phyloP scores from a whole-genome alignment of 2,329 filamentous ascomycete genomes.

The Alternaria brassicae region DNA sequence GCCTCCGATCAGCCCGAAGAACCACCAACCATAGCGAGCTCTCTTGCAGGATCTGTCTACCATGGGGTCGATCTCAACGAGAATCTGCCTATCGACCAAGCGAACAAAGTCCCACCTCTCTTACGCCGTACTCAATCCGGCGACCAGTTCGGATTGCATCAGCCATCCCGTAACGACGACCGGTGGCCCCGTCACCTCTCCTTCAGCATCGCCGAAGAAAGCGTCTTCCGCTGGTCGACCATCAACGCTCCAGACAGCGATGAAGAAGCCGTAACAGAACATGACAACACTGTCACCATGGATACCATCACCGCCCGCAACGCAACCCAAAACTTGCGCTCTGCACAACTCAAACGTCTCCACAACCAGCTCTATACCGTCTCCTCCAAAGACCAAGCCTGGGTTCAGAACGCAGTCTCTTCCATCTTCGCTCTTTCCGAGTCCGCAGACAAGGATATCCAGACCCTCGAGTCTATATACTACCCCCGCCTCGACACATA shows the following conservation, averaged over 20 bases:
- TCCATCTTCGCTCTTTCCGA: constrained; percentile 67
- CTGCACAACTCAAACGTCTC: constrained; percentile 60
- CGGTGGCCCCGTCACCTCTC: constrained; percentile 76
- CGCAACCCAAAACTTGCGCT: constrained; percentile 37
- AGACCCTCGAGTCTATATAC: constrained; percentile 73
- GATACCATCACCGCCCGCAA: constrained; percentile 28
- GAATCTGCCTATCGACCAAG: constrained; percentile 53
- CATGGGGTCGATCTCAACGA: constrained; percentile 64
- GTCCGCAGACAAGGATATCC: constrained; percentile 64
- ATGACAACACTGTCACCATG: neutral
- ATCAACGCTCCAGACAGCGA: constrained; percentile 25
- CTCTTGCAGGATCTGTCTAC: constrained; percentile 65
- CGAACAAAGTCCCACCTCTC: constrained; percentile 57
- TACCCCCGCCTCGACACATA: constrained; percentile 74
- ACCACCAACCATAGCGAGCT: constrained; percentile 58
- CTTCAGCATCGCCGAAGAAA: constrained; percentile 77
- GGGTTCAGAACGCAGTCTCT: constrained; percentile 66
- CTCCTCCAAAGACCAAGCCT: constrained; percentile 63
- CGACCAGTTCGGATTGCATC: constrained; percentile 37
- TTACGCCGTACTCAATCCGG: constrained; percentile 70
- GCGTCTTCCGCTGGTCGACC: constrained; percentile 68
- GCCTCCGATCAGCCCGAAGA: constrained; percentile 39
- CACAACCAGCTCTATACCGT: constrained; percentile 66
- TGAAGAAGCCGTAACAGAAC: constrained; percentile 26
- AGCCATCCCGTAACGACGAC: constrained; percentile 59